Evolutionary conservation across 441 rosid species (phyloP), one percentile per base, ranked within the genome.

Genomic region (Pelargonium fulgidum): DNA sequence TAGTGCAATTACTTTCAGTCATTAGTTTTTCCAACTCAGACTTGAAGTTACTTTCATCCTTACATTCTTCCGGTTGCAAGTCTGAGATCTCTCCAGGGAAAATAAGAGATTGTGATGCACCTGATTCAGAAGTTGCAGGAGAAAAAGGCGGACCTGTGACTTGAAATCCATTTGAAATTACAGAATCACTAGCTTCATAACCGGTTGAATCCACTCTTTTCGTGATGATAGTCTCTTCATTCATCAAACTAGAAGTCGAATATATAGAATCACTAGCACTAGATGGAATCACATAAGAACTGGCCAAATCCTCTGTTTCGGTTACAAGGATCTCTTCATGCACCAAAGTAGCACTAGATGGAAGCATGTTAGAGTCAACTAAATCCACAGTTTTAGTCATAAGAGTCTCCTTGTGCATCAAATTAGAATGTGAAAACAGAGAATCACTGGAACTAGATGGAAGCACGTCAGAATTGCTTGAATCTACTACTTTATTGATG

Each of bases 81-180:
- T 74, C 86, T 16, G 72, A 68, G 50, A 72, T 42, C 74, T 74
- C 78, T 12, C 75, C 63, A 2, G 44, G 83, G 64, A 78, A 36
- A 0, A 66, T 56, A 77, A 72, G 79, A 2, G 89, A 83, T 61
- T 73, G 77, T 68, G 72, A 68, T 64, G 58, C 76, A 71, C 73
- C 83, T 68, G 83, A 68, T 56, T 82, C 84, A 65, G 72, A 75
- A 12, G 61, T 64, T 7, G 45, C 65, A 36, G 73, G 48, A 16
- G 72, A 68, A 70, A 62, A 8, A 16, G 81, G 26, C 48, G 70
- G 62, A 75, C 64, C 73, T 65, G 20, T 24, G 67, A 52, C 45
- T 68, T 74, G 80, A 77, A 70, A 76, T 68, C 80, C 86, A 68
- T 67, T 68, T 22, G 76, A 69, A 80, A 74, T 26, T 67, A 76